Evolutionary conservation across 1,284 basidiomycete species (phyloP), one percentile per base, ranked within the genome.

Genomic region (Ustilago tritici): DNA sequence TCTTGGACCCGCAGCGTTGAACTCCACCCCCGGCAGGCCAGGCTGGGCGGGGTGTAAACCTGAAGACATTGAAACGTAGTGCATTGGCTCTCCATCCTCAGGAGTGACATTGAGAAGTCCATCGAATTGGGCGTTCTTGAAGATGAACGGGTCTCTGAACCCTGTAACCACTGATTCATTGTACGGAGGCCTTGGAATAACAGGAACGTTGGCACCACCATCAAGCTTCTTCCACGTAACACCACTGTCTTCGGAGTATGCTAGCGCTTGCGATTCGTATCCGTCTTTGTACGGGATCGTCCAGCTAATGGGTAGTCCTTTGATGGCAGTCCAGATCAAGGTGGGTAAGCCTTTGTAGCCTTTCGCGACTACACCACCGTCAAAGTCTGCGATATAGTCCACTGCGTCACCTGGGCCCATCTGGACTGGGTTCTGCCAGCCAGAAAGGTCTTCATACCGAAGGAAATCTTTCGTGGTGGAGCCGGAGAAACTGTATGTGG

Each of bases 301-400:
- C 73, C 73, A 76, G 32, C 36, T 40, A 55, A 76, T 76, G n/a
- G 73, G 73, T 11, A 61, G 19, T 4, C 68, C 69, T 31, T 64
- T 68, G 1, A 76, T 65, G 1, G 65, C 57, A 1, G 73, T 68
- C 60, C 65, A 76, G 38, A 76, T 63, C 52, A 76, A 47, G 6
- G 73, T 76, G 2, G 73, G 73, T 10, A 65, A 28, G 14, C 73
- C 73, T 32, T 68, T 65, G 52, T 71, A 71, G 5, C 73, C 73
- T 14, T 61, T 40, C 0, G 73, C 63, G 12, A 66, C 41, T 1
- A 68, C 73, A n/a, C 56, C 57, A 23, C 73, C 73, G 34, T 76
- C 73, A 35, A 76, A 76, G 15, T 71, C 68, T 23, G 73, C 68
- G 32, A 76, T 28, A 15, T 54, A 64, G 50, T 76, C 73, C 3